Conservation (phyloP, 2,329 filamentous ascomycete species). For the Periglandula ipomoeae region DNA sequence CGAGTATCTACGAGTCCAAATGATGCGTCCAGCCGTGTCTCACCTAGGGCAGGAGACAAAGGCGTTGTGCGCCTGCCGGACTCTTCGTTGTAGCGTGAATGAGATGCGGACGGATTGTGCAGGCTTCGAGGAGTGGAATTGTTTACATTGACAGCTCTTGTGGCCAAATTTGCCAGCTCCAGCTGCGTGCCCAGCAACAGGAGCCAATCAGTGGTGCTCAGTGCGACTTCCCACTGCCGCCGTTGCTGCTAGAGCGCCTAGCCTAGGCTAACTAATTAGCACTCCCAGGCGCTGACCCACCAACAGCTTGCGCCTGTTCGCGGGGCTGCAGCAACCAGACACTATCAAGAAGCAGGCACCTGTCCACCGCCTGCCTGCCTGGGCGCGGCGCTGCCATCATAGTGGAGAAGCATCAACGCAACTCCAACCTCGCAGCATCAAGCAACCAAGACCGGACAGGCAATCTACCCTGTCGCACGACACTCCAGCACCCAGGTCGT, state of each 20-base stretch:
- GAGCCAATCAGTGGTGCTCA: neutral
- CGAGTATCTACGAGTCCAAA: neutral
- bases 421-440: neutral
- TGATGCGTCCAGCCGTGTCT: neutral
- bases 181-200: neutral
- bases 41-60: neutral
- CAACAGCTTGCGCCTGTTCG: neutral
- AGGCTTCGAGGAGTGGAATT: slow-evolving; percentile 7
- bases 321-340: neutral
- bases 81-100: neutral
- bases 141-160: slow-evolving; percentile 14
- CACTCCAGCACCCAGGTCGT: slow-evolving; percentile 1
- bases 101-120: neutral
- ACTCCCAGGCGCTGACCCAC: no score
- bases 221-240: neutral
- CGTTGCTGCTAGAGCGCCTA: neutral
- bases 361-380: slow-evolving; percentile 5
- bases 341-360: no score
- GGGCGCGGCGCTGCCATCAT: slow-evolving; percentile 1
- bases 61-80: slow-evolving; percentile 2
- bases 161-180: neutral
- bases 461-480: neutral
- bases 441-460: no score
- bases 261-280: no score
- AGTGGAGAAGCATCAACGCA: slow-evolving; percentile 3